Base-by-base conservation (phyloP, 2,329 filamentous ascomycete genomes). In the Aureobasidium leucospermi region DNA sequence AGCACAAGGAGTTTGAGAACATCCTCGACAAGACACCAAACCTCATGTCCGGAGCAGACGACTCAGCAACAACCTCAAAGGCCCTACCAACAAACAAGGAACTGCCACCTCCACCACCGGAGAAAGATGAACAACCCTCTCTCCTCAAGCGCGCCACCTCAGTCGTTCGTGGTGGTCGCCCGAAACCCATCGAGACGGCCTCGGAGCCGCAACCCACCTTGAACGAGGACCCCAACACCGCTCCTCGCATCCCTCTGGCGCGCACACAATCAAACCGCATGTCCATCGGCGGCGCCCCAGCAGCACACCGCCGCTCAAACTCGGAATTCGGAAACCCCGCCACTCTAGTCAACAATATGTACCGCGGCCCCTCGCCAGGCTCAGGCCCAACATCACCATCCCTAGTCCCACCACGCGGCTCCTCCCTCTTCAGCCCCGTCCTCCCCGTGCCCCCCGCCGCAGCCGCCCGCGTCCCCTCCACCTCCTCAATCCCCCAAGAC, bases 1-100 rank as follows among this genome's bases (percentile, higher is more conserved):
- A 96, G 70, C 89, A 96, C 74, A 89, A 96, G 69, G 92, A 96
- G 66, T 97, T 96, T 66, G 93, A 99, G 75, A 86, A 90, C 63
- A 96, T 97, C 62, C 80, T 96, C 42, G 90, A 96, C 71, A 88
- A 90, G 72, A 89, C 87, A 8, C 83, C 84, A 55, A 83, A 87
- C 59, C 76, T 79, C 64, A 84, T 85, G 67, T 75, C 77, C 29
- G 76, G 78, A 29, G 42, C 41, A 8, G 57, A 47, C 15, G 31
- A 28, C 11, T 9, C 55, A 23, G 23, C 23, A 23, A 23, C 23
- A 3, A 23, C 23, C 23, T 23, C 23, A 7, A 16, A 34, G n/a
- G 47, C 60, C 1, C 8, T 29, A 2, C 28, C 19, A n/a, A 82
- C 79, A 39, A 87, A 94, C 73, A 96, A 96, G 73, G 91, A 94